Evolutionary conservation across 2,329 filamentous ascomycete genomes (phyloP), one percentile per base, ranked within the genome.

Genomic region (Phoma sp.): DNA sequence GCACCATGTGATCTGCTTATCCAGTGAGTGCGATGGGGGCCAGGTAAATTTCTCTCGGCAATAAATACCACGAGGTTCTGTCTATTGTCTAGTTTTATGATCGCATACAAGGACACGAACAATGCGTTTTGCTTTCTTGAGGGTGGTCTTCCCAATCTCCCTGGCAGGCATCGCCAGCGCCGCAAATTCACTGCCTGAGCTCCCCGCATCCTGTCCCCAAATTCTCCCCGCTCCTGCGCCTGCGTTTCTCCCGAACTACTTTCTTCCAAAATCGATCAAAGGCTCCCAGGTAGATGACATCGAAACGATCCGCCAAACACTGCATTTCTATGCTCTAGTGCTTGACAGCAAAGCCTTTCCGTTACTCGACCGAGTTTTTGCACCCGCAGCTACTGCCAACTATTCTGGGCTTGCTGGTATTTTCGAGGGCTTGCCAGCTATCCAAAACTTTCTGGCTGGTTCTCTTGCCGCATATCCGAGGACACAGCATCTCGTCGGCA

Each of bases 391-490:
- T 4, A 42, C 39, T 10, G 45, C 51, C 18, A 54, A 54, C 27
- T 54, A 44, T 33, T 48, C 51, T 6, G 45, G 51, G 25, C 51
- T 54, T 2, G 51, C 39, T 30, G 51, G 51, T 14, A 48, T 54
- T 14, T 45, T 54, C 7, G 40, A 54, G 30, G 40, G 45, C 7
- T 35, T 54, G 4, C 45, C 45, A 39, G 44, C 45, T 4, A 54
- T 54, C 4, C 40, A 48, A 11, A 54, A 39, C 2, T 54, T 54
- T 7, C 36, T 54, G 7, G 22, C 39, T 18, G 51, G 40, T 3
- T 40, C 51, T 8, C 51, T 54, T 9, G 35, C 45, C 2, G 39
- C 29, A 8, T 54, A 54, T 9, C 45, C 51, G 4, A 43, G 33
- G 14, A 54, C 51, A 4, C 51, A 54, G 45, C 45, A 54, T 29